phyloP scores from a whole-genome alignment of 2,329 filamentous ascomycete species.

The Ophiostoma piceae region DNA sequence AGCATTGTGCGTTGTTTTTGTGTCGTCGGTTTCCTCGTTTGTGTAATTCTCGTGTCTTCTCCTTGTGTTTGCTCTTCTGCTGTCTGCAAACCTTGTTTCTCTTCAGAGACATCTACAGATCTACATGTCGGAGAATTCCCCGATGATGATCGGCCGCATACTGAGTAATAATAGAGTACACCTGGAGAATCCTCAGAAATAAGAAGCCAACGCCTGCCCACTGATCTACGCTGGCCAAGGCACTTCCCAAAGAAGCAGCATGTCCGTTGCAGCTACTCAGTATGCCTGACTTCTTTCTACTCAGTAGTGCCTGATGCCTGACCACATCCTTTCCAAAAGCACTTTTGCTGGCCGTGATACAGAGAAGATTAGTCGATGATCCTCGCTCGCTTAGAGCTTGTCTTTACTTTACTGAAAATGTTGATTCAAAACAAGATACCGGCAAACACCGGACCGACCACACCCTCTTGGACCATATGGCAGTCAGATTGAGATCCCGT shows the following conservation, averaged over 20 bases:
- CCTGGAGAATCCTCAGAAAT: neutral
- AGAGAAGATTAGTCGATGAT: neutral
- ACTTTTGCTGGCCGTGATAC: neutral
- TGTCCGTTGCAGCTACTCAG: neutral
- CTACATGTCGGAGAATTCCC: slow-evolving; percentile 6
- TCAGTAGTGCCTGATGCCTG: no score
- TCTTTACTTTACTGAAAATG: neutral
- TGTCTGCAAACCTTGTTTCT: neutral
- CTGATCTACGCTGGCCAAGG: neutral
- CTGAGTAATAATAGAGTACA: neutral
- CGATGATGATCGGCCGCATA: neutral
- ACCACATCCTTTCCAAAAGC: neutral
- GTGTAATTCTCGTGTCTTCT: neutral
- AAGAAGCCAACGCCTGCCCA: neutral
- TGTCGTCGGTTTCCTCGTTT: neutral
- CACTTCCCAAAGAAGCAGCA: slow-evolving; percentile 10
- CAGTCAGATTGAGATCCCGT: neutral
- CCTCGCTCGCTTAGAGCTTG: slow-evolving; percentile 7
- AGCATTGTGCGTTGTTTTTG: neutral
- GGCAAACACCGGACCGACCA: neutral
- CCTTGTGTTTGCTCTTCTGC: neutral
- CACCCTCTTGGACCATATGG: neutral
- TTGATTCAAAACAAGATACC: neutral
- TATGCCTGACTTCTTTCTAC: no score
- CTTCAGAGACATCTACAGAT: neutral